Conservation (phyloP, 2,329 filamentous ascomycete genomes). For the Aulographum hederae region DNA sequence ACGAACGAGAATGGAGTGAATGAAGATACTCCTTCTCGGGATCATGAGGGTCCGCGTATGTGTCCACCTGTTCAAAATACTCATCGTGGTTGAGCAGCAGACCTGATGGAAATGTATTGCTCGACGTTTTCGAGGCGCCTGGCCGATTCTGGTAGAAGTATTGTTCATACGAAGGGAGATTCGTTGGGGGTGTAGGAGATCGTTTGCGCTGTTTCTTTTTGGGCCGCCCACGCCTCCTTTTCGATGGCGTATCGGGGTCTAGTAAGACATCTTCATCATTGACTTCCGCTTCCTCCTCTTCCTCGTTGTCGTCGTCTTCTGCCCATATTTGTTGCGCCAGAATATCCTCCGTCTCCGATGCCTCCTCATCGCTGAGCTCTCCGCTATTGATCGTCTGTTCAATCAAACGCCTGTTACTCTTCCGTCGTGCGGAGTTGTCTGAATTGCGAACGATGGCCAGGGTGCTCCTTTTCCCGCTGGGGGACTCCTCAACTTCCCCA, state of each 20-base stretch:
- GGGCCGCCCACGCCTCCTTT: constrained; percentile 31
- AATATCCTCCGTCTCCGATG: constrained; percentile 53
- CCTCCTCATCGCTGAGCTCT: constrained; percentile 36
- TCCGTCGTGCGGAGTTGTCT: constrained; percentile 71
- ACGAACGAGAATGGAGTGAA: constrained; percentile 60
- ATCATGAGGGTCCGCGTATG: constrained; percentile 49
- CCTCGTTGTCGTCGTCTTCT: constrained; percentile 28
- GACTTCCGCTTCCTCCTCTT: constrained; percentile 12
- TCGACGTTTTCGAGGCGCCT: constrained; percentile 66
- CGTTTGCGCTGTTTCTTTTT: constrained; percentile 37
- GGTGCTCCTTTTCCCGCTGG: constrained; percentile 19
- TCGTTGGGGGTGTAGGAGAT: constrained; percentile 61
- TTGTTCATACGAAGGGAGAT: constrained; percentile 72
- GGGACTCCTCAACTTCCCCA: background rate
- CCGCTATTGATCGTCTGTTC: constrained; percentile 49
- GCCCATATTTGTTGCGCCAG: constrained; percentile 52
- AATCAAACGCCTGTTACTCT: constrained; percentile 62
- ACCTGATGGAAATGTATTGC: constrained; percentile 61
- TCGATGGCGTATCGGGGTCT: constrained; percentile 34
- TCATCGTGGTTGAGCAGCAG: constrained; percentile 76
- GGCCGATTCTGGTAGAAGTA: constrained; percentile 89
- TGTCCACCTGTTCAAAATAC: constrained; percentile 51
- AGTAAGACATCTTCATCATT: constrained; percentile 17
- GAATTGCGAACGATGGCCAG: constrained; percentile 51
- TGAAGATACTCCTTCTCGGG: constrained; percentile 54